Evolutionary conservation across 345 rosid genomes (phyloP), one percentile per base, ranked within the genome.

Genomic region (Citrus reticulata): DNA sequence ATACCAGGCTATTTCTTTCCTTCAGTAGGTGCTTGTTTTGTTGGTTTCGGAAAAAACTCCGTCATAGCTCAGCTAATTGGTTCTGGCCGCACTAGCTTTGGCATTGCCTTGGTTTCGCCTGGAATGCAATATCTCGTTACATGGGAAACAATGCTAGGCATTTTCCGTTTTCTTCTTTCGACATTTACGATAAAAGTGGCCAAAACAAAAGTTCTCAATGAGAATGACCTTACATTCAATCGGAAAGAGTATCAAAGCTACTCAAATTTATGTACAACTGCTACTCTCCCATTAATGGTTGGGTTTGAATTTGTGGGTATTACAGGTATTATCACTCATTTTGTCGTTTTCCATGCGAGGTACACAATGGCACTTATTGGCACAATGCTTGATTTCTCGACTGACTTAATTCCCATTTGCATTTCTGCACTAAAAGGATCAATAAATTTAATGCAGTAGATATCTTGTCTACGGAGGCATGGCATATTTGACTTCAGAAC

Each of bases 1-100:
- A 3, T 80, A 77, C 85, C 85, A 49, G 78, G 81, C n/a, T 72
- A 74, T 14, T 54, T 85, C 19, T 77, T 82, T 71, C 85, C 80
- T n/a, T 55, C 85, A 42, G 11, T 42, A 42, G 49, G 49, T 42
- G 49, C 4, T 1, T 27, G 60, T 80, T 11, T 77, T 29, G 58
- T 58, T 77, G 73, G 79, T 67, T 77, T 29, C 35, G 72, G 70
- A 55, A 68, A 29, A 22, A 35, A 39, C 1, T 77, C 79, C 7
- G 70, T 34, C 24, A 32, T 19, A 6, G 79, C 55, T n/a, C 66
- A 77, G 24, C 73, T 67, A 29, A 29, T 1, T 29, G 30, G 29
- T 29, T 29, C 29, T 29, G 29, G 29, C 29, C 29, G 29, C 29
- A 27, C 57, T 7, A 74, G 79, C 25, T 60, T 77, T 13, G 79